A percentile compares a stretch with the other conserved stretches of the same genome.
Conservation (phyloP, 2,329 filamentous ascomycete species). For the Coleophoma crateriformis region DNA sequence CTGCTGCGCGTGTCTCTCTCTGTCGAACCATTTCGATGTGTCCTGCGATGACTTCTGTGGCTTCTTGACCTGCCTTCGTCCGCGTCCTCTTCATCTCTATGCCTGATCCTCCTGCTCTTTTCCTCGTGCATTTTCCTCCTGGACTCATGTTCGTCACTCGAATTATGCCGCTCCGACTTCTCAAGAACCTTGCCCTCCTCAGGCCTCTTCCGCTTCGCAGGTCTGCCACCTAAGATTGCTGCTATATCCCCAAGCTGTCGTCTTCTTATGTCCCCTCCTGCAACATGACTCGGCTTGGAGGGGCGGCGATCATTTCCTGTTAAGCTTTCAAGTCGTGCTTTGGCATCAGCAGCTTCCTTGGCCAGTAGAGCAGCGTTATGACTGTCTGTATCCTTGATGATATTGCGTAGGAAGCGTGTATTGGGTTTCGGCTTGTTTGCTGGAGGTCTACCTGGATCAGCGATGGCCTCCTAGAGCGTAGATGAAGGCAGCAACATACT, state of each 20-base stretch:
- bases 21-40: conserved; percentile 16
- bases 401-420: conserved; percentile 79
- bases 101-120: conserved; percentile 3
- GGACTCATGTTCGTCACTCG: conserved; percentile 11
- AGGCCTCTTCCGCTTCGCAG: conserved; percentile 17
- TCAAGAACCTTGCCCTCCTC: conserved; percentile 1
- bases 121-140: conserved; percentile 4
- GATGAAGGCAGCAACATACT: conserved; percentile 9
- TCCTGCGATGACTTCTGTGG: conserved; percentile 26
- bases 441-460: conserved; percentile 29
- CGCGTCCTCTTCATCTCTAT: conserved; percentile 1
- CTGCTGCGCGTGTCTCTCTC: conserved; percentile 11
- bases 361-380: conserved; percentile 86
- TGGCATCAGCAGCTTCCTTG: conserved; percentile 77
- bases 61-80: conserved; percentile 6
- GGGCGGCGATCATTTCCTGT: conserved; percentile 37
- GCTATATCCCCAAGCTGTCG: conserved; percentile 57
- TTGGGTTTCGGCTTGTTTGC: conserved; percentile 78
- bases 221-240: conserved; percentile 44
- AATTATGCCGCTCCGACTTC: conserved; percentile 8
- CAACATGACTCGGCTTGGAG: conserved; percentile 33
- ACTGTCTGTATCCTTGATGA: conserved; percentile 80
- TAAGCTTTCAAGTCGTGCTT: conserved; percentile 61
- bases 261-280: conserved; percentile 45
- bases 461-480: no score